A percentile compares a stretch with the other conserved stretches of the same genome.
These are phyloP conservation scores for Sclerotinia sclerotiorum DNA, from an alignment of 2,329 filamentous ascomycete species.

Conservation along the genomic window DNA sequence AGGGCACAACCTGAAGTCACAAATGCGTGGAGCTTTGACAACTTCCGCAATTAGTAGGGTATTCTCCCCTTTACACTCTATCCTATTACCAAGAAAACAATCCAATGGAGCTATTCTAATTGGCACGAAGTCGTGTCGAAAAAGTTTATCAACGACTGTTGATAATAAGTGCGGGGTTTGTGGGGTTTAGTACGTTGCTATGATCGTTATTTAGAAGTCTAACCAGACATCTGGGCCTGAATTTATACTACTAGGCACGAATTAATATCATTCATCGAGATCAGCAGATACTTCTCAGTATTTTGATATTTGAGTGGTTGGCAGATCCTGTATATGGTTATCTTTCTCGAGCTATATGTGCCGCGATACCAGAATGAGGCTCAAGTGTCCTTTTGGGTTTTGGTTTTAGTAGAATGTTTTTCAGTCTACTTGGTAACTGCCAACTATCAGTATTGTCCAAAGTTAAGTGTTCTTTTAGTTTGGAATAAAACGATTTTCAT, in stretches of 20 bases:
- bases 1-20: neutral
- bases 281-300: too few species aligned
- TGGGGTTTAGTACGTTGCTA: neutral
- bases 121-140: neutral
- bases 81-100: neutral
- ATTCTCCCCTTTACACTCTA: neutral
- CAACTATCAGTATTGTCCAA: too few species aligned
- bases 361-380: neutral
- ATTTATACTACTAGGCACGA: neutral
- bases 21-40: neutral
- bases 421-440: neutral
- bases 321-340: neutral
- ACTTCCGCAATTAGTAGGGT: neutral
- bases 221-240: neutral
- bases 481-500: too few species aligned
- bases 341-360: neutral
- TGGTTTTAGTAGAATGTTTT: neutral
- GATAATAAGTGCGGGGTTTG: neutral
- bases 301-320: neutral
- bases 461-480: too few species aligned
- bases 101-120: neutral
- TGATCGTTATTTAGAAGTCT: neutral
- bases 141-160: neutral
- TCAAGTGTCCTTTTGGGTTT: neutral
- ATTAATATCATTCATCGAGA: neutral